A percentile compares a stretch with the other conserved stretches of the same genome.
Evolutionary conservation across 73 alveolate genomes (phyloP).

Genomic region (Effrenium voratum): DNA sequence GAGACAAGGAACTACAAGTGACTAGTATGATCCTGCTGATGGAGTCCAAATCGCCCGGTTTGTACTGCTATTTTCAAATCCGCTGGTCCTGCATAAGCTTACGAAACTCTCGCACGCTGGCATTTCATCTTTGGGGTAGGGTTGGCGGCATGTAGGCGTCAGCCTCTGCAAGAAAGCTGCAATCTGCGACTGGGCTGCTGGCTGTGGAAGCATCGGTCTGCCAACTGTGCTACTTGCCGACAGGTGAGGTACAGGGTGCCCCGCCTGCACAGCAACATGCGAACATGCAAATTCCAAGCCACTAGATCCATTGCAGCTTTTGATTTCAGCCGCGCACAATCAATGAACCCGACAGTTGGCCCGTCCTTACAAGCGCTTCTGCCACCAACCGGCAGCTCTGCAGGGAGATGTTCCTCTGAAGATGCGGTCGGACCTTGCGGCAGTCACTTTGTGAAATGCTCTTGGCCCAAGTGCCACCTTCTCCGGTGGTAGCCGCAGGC

Average conservation of each 20-base stretch:
- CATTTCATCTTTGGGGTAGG: too few relatives aligned
- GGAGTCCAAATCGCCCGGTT: too few relatives aligned
- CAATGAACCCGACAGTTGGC: background rate
- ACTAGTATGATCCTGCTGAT: too few relatives aligned
- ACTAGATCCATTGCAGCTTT: background rate
- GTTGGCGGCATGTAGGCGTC: too few relatives aligned
- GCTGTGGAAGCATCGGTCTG: constrained; percentile 45
- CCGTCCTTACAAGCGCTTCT: constrained; percentile 11
- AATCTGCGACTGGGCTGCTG: background rate
- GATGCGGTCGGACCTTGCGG: background rate
- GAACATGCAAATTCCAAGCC: background rate
- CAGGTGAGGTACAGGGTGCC: background rate
- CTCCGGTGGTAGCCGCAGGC: background rate
- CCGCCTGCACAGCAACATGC: constrained; percentile 2
- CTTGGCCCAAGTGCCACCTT: background rate
- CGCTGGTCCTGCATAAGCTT: too few relatives aligned
- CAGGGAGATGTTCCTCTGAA: background rate
- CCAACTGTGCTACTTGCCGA: constrained; percentile 26
- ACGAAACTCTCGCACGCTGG: too few relatives aligned
- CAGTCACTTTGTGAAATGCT: background rate
- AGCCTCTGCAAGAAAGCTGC: too few relatives aligned
- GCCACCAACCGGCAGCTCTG: constrained; percentile 31
- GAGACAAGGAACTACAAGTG: too few relatives aligned
- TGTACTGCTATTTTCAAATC: too few relatives aligned
- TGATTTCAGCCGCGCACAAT: background rate